phyloP scores from a whole-genome alignment of 805 yeast genomes.

The Wickerhamomyces ciferrii region DNA sequence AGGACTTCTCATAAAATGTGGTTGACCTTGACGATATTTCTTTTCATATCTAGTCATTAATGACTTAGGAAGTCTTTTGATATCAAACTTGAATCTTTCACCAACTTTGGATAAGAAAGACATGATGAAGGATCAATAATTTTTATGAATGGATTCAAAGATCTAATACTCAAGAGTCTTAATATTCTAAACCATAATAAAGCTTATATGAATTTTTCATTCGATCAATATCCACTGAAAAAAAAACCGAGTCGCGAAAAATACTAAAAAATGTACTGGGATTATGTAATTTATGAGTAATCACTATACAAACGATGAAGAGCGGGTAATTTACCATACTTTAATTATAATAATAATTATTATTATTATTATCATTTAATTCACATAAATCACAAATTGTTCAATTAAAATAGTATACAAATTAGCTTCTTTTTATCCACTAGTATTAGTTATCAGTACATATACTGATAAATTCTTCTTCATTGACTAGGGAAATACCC shows the following conservation, averaged over 20 bases:
- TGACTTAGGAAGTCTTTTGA: slow-evolving; percentile 25
- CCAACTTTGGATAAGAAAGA: slow-evolving; percentile 29
- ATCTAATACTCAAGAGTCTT: not conserved
- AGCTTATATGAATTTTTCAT: not conserved
- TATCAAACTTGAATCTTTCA: slow-evolving; percentile 26
- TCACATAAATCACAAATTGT: not conserved
- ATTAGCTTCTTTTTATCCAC: not conserved
- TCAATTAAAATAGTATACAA: not conserved
- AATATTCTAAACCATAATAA: not conserved
- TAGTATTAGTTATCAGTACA: slow-evolving; percentile 59
- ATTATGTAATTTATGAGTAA: not conserved
- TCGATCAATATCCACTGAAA: not conserved
- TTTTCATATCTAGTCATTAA: slow-evolving; percentile 24
- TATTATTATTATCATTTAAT: too few species aligned
- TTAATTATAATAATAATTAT: too few species aligned
- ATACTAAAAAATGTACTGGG: not conserved
- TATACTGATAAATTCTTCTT: slow-evolving; percentile 84
- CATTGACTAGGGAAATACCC: slow-evolving; percentile 45
- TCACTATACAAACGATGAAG: not conserved
- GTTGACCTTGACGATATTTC: not conserved
- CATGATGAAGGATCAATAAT: not conserved
- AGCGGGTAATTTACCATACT: not conserved
- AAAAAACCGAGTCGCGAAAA: not conserved
- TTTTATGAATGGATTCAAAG: not conserved
- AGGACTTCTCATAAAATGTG: not conserved